Evolutionary conservation across 1,284 basidiomycete species (phyloP).

Genomic region (Leccinum ponderosum): DNA sequence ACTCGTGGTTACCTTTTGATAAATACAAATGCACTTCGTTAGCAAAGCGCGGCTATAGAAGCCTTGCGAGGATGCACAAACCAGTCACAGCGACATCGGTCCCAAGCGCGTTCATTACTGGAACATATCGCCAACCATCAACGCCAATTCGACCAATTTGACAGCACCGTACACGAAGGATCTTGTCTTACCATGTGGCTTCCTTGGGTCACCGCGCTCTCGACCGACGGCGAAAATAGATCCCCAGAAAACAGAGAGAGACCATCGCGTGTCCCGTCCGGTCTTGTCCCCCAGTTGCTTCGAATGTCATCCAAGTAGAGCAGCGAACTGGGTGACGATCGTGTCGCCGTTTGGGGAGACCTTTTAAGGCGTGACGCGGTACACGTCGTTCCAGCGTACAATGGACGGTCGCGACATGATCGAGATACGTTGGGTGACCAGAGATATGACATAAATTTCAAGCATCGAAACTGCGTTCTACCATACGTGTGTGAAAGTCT

Average conservation of each 20-base stretch:
- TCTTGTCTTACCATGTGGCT: conserved; percentile 77
- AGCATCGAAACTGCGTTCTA: conserved; percentile 83
- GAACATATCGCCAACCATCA: conserved; percentile 51
- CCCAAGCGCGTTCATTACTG: conserved; percentile 75
- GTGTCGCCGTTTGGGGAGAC: conserved; percentile 52
- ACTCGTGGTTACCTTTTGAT: conserved; percentile 62
- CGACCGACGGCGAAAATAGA: conserved; percentile 82
- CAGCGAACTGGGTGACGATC: conserved; percentile 74
- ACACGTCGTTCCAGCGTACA: conserved; percentile 75
- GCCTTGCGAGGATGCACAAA: conserved; percentile 24
- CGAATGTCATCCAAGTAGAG: conserved; percentile 61
- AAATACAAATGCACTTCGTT: background rate
- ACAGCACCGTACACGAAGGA: background rate
- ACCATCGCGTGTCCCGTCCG: conserved; percentile 64
- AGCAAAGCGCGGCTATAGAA: conserved; percentile 5
- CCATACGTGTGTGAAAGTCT: conserved; percentile 4
- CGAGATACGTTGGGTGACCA: background rate
- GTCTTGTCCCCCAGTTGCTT: conserved; percentile 47
- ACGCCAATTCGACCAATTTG: no score
- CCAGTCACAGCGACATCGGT: conserved; percentile 70
- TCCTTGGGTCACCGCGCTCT: conserved; percentile 86
- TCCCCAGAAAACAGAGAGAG: conserved; percentile 89
- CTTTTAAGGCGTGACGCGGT: conserved; percentile 74
- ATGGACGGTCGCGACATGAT: conserved; percentile 35
- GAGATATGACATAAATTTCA: no score